phyloP scores from a whole-genome alignment of 2,329 filamentous ascomycete species.

The Neofusicoccum kwambonambiense region DNA sequence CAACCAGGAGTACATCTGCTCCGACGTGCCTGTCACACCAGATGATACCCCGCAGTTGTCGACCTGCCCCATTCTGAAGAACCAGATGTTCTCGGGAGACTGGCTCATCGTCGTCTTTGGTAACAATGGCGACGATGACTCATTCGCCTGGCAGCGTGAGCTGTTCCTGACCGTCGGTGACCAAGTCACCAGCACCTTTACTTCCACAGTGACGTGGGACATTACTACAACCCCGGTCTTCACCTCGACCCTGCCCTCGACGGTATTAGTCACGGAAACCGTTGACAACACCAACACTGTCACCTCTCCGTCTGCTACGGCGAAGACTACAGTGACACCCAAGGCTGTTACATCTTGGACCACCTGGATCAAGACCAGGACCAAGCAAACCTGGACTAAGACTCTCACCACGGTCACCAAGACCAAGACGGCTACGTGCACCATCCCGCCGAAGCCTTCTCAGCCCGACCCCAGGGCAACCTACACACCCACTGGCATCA shows the following conservation, averaged over 20 bases:
- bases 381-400: conserved; percentile 24
- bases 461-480: conserved; percentile 35
- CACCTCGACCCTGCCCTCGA: conserved; percentile 28
- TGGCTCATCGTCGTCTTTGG: conserved; percentile 47
- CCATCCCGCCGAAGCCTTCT: conserved; percentile 30
- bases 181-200: conserved; percentile 32
- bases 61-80: conserved; percentile 45
- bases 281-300: conserved; percentile 30
- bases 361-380: conserved; percentile 28
- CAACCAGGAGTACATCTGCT: conserved; percentile 42
- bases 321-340: conserved; percentile 34
- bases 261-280: conserved; percentile 27
- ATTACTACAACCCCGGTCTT: conserved; percentile 30
- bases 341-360: conserved; percentile 28
- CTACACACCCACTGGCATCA: conserved; percentile 36
- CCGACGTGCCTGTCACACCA: conserved; percentile 40
- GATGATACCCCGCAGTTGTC: conserved; percentile 40
- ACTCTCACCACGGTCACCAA: conserved; percentile 30
- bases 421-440: conserved; percentile 40
- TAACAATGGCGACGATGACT: conserved; percentile 45
- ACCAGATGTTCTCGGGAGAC: conserved; percentile 43
- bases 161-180: conserved; percentile 31
- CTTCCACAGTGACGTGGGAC: conserved; percentile 34
- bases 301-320: conserved; percentile 34
- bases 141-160: conserved; percentile 48